Evolutionary conservation across 371 early-diverging fungal genomes (phyloP).

Genomic region (Mortierella sp.): DNA sequence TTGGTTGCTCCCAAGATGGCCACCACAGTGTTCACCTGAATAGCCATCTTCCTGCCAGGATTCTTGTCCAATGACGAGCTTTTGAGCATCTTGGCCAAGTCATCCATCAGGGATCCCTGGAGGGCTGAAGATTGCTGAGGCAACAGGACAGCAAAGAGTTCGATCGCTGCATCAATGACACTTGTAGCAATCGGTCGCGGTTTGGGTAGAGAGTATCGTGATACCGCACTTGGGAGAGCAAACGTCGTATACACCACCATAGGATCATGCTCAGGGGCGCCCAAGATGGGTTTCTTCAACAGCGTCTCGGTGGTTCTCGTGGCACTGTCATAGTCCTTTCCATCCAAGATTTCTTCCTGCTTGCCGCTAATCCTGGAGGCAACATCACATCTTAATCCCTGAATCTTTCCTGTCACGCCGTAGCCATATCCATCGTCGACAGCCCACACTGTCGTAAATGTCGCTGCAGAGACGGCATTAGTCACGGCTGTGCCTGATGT

Average conservation of each 20-base stretch:
- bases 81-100: conserved; percentile 74
- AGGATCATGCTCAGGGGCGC: conserved; percentile 71
- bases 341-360: conserved; percentile 65
- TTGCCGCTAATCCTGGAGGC: conserved; percentile 56
- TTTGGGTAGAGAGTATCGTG: conserved; percentile 49
- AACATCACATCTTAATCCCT: conserved; percentile 64
- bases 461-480: conserved; percentile 62
- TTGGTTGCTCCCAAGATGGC: conserved; percentile 77
- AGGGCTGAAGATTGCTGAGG: conserved; percentile 67
- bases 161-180: conserved; percentile 71
- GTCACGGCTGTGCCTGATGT: conserved; percentile 63
- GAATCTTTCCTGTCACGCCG: conserved; percentile 71
- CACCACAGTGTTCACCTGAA: conserved; percentile 82
- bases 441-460: conserved; percentile 68
- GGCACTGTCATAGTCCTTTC: conserved; percentile 66
- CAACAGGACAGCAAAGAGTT: conserved; percentile 80
- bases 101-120: conserved; percentile 84
- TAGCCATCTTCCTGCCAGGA: conserved; percentile 79
- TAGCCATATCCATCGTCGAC: conserved; percentile 70
- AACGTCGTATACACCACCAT: conserved; percentile 65
- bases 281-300: conserved; percentile 69
- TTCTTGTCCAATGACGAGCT: conserved; percentile 72
- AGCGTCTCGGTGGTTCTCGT: conserved; percentile 56
- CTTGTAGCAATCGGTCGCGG: conserved; percentile 56
- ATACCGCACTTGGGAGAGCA: conserved; percentile 36